Evolutionary conservation across 805 yeast species (phyloP).

Genomic region (Candida quercuum): DNA sequence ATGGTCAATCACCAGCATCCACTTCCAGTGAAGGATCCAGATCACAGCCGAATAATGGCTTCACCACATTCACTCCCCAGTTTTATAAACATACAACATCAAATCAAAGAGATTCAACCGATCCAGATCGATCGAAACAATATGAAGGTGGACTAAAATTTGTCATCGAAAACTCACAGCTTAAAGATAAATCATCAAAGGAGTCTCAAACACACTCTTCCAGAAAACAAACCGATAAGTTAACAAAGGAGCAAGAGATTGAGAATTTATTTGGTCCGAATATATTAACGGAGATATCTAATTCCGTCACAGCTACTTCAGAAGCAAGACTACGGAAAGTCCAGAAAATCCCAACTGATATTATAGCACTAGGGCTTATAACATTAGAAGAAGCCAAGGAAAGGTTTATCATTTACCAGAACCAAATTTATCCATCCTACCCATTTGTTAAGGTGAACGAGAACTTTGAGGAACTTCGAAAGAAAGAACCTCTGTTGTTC

Average conservation of each 20-base stretch:
- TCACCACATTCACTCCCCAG: background rate
- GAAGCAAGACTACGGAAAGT: constrained; percentile 25
- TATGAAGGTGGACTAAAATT: background rate
- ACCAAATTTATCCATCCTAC: constrained; percentile 38
- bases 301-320: constrained; percentile 40
- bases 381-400: constrained; percentile 52
- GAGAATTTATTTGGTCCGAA: constrained; percentile 35
- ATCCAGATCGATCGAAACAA: background rate
- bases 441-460: constrained; percentile 56
- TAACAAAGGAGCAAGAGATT: constrained; percentile 30
- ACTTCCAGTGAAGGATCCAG: background rate
- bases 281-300: constrained; percentile 39
- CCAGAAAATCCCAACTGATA: constrained; percentile 31
- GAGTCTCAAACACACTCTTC: too few relatives aligned
- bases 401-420: constrained; percentile 47
- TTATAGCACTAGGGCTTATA: constrained; percentile 53
- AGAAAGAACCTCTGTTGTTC: constrained; percentile 54
- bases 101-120: background rate
- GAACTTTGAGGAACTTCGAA: constrained; percentile 40
- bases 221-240: constrained; percentile 24
- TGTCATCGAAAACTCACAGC: background rate
- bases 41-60: background rate
- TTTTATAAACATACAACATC: background rate
- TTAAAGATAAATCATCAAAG: constrained; percentile 1
- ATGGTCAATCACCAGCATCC: background rate